Percentiles rank a stretch among this genome's conserved stretches.
Evolutionary conservation across 179 eudicot species (phyloP).

Genomic region (Vitellaria paradoxa): DNA sequence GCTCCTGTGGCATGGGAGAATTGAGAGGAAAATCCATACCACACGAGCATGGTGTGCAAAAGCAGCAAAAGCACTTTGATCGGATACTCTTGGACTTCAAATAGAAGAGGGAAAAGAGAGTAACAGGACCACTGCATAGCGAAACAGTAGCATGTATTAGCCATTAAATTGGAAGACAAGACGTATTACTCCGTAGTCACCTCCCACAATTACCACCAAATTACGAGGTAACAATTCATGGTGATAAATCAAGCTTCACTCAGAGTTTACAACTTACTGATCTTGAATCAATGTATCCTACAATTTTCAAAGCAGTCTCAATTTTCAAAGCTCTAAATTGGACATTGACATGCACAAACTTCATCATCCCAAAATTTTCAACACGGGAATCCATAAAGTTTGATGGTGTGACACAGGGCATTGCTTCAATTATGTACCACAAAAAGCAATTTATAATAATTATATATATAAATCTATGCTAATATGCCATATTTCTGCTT

Average conservation of each 20-base stretch:
- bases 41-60: conserved; percentile 54
- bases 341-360: background rate
- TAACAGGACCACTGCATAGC: conserved; percentile 68
- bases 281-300: too few relatives aligned
- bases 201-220: background rate
- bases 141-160: background rate
- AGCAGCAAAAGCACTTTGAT: conserved; percentile 66
- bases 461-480: too few relatives aligned
- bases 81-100: conserved; percentile 86
- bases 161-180: background rate
- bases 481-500: too few relatives aligned
- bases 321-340: background rate
- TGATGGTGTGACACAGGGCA: background rate
- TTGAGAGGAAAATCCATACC: conserved; percentile 61
- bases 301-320: background rate
- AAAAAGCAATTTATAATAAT: too few relatives aligned
- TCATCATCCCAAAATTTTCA: background rate
- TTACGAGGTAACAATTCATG: background rate
- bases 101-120: conserved; percentile 93
- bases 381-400: background rate
- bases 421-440: too few relatives aligned
- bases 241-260: background rate
- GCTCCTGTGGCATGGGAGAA: conserved; percentile 26
- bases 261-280: background rate
- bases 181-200: background rate